Evolutionary conservation across 345 rosid species (phyloP).

Genomic region (Syzygium grande): DNA sequence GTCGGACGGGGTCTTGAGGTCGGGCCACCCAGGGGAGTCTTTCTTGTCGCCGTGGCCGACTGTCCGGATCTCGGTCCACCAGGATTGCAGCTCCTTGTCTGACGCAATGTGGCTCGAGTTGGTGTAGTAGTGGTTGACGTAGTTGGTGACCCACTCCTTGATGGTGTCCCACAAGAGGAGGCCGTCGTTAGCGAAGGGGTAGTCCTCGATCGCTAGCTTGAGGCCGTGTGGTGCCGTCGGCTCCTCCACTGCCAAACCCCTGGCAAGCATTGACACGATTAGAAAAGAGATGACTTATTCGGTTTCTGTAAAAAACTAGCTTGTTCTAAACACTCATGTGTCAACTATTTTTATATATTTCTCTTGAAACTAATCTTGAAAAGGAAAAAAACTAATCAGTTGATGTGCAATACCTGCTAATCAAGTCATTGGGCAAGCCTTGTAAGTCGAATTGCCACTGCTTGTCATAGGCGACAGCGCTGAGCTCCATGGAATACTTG

Average conservation of each 20-base stretch:
- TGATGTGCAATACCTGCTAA: constrained; percentile 24
- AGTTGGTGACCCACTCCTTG: constrained; percentile 16
- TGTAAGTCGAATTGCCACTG: constrained; percentile 46
- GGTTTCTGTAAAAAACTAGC: too few species aligned
- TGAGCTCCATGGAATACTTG: constrained; percentile 41
- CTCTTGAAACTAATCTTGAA: neutral
- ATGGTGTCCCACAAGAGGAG: constrained; percentile 19
- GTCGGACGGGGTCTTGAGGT: constrained; percentile 16
- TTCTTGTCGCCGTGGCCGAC: constrained; percentile 47
- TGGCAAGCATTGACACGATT: neutral
- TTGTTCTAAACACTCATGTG: neutral
- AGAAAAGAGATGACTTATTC: neutral
- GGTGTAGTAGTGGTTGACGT: constrained; percentile 15
- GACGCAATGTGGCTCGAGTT: neutral
- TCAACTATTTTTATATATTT: neutral
- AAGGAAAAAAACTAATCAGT: neutral
- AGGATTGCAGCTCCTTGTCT: constrained; percentile 27
- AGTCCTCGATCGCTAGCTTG: constrained; percentile 19
- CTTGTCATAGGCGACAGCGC: constrained; percentile 44
- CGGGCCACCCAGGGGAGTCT: constrained; percentile 49
- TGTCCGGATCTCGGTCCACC: constrained; percentile 25
- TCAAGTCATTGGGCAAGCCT: constrained; percentile 48
- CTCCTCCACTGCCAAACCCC: constrained; percentile 22
- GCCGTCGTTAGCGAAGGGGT: constrained; percentile 25
- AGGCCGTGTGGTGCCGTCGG: constrained; percentile 16